phyloP scores from a whole-genome alignment of 1,139 yeast genomes.

The Starmera stellimalicola region DNA sequence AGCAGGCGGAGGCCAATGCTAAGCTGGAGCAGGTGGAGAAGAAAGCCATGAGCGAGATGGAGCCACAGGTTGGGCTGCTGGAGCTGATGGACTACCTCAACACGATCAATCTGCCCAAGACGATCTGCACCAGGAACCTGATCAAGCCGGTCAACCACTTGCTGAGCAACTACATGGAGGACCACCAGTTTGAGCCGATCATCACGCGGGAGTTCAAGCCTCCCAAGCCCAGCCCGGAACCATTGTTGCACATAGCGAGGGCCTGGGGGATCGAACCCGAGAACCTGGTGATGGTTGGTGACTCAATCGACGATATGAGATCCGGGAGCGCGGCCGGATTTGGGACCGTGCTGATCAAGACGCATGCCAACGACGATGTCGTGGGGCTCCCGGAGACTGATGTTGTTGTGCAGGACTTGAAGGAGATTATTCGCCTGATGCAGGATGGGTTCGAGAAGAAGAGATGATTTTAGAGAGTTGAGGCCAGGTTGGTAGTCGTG shows the following conservation, averaged over 20 bases:
- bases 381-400: conserved; percentile 32
- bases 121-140: conserved; percentile 54
- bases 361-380: conserved; percentile 35
- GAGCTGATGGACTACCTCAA: conserved; percentile 17
- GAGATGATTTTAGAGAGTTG: background rate
- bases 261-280: conserved; percentile 34
- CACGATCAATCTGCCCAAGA: conserved; percentile 27
- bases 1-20: conserved; percentile 31
- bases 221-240: conserved; percentile 56
- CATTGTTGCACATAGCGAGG: conserved; percentile 42
- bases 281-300: conserved; percentile 58
- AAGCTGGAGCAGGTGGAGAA: conserved; percentile 42
- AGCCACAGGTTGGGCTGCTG: conserved; percentile 38
- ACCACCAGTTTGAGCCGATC: conserved; percentile 37
- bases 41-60: conserved; percentile 48
- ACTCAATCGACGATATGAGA: conserved; percentile 53
- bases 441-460: conserved; percentile 23
- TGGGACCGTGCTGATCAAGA: conserved; percentile 40
- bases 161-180: conserved; percentile 31
- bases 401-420: conserved; percentile 29
- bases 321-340: conserved; percentile 54
- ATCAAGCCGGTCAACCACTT: conserved; percentile 43
- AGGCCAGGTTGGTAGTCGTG: background rate
- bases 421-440: conserved; percentile 31
- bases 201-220: conserved; percentile 54